phyloP scores from a whole-genome alignment of 225 moss, liverwort and hornwort species.

The Pseudisothecium myosuroides region DNA sequence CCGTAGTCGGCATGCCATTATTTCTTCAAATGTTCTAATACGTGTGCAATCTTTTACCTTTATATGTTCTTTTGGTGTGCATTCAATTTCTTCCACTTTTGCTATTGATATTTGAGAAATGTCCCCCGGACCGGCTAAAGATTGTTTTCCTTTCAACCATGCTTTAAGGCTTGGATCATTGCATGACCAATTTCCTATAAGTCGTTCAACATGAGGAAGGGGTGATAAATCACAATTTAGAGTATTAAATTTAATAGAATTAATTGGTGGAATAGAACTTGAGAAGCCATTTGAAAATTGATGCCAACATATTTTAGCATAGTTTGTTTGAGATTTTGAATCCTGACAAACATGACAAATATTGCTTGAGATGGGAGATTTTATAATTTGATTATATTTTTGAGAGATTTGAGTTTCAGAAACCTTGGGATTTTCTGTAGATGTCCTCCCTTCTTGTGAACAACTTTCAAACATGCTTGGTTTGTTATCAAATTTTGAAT shows the following conservation, averaged over 20 bases:
- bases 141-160: conserved; percentile 30
- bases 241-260: not conserved
- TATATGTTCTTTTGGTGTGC: not conserved
- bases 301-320: not conserved
- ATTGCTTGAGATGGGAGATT: not conserved
- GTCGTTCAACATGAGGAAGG: not conserved
- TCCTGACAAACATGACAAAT: not conserved
- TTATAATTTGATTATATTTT: not conserved
- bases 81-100: not conserved
- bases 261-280: not conserved
- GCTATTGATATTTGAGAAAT: not conserved
- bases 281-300: not conserved
- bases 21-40: conserved; percentile 8
- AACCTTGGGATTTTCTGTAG: not conserved
- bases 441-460: not conserved
- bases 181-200: conserved; percentile 4
- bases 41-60: not conserved
- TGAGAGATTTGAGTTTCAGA: not conserved
- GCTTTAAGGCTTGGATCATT: not conserved
- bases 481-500: not conserved
- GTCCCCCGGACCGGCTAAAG: not conserved
- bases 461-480: not conserved
- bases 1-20: not conserved
- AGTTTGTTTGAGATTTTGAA: not conserved
- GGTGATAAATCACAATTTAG: not conserved